Conservation (phyloP, 2,329 filamentous ascomycete genomes). For the Cercospora zeina region DNA sequence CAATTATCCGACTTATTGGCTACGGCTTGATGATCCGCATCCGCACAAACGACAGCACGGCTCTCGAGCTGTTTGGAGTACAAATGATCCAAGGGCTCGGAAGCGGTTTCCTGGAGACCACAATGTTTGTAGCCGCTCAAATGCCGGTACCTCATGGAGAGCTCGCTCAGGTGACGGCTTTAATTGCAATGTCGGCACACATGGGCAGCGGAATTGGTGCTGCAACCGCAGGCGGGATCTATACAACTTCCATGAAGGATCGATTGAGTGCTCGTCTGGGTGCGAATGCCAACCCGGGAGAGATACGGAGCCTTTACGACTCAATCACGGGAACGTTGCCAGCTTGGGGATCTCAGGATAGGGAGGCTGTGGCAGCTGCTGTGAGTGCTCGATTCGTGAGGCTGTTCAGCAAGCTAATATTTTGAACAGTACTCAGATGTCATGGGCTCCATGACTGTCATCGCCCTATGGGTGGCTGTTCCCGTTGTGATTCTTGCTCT, state of each 20-base stretch:
- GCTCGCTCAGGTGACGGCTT: conserved; percentile 52
- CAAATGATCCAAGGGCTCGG: conserved; percentile 54
- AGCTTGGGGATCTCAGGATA: conserved; percentile 45
- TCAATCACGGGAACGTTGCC: conserved; percentile 50
- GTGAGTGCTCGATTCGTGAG: conserved; percentile 15
- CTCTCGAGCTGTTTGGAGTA: conserved; percentile 51
- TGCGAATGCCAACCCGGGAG: conserved; percentile 31
- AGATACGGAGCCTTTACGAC: conserved; percentile 47
- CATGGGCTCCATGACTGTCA: conserved; percentile 29
- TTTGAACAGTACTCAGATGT: conserved; percentile 27
- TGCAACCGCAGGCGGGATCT: conserved; percentile 52
- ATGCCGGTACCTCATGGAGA: conserved; percentile 50
- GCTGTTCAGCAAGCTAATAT: conserved; percentile 32
- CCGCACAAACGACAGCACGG: conserved; percentile 46
- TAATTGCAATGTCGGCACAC: conserved; percentile 42
- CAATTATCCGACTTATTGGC: conserved; percentile 49
- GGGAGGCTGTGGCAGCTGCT: conserved; percentile 45
- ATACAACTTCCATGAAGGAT: conserved; percentile 49
- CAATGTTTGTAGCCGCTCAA: conserved; percentile 34
- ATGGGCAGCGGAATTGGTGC: conserved; percentile 47
- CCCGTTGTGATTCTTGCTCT: conserved; percentile 22
- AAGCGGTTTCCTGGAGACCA: conserved; percentile 49
- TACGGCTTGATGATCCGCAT: conserved; percentile 56
- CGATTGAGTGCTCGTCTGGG: conserved; percentile 45
- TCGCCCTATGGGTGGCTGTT: conserved; percentile 20